Conservation (phyloP, 2,329 filamentous ascomycete genomes). For the Calcarisporium arbuscula region DNA sequence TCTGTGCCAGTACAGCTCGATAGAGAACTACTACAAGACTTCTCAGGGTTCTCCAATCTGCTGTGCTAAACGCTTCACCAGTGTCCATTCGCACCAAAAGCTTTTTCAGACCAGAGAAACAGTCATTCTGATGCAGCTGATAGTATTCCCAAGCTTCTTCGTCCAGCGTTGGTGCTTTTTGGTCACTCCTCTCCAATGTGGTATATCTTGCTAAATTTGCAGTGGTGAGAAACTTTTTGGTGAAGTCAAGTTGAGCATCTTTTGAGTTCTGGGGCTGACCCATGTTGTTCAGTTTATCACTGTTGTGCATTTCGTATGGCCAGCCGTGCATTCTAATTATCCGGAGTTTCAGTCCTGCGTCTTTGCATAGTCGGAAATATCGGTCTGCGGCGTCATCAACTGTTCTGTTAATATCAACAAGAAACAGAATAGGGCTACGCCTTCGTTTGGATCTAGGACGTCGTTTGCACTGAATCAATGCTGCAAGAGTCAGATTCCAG, state of each 20-base stretch:
- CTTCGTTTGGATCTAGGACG: slow-evolving; percentile 14
- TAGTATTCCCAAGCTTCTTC: slow-evolving; percentile 37
- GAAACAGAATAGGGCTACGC: slow-evolving; percentile 32
- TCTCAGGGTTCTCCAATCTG: slow-evolving; percentile 23
- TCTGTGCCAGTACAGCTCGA: slow-evolving; percentile 26
- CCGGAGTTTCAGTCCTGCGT: slow-evolving; percentile 24
- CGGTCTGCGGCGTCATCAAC: slow-evolving; percentile 38
- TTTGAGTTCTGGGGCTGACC: slow-evolving; percentile 1
- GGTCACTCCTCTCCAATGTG: slow-evolving; percentile 7
- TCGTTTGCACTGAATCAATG: slow-evolving; percentile 27
- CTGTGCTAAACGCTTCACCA: slow-evolving; percentile 17
- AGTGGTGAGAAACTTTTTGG: slow-evolving; percentile 26
- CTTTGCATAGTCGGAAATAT: slow-evolving; percentile 30
- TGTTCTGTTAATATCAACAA: slow-evolving; percentile 42
- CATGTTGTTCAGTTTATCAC: slow-evolving; percentile 19
- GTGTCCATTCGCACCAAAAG: slow-evolving; percentile 27
- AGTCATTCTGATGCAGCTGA: slow-evolving; percentile 20
- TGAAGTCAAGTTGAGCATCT: slow-evolving; percentile 22
- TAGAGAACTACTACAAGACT: slow-evolving; percentile 30
- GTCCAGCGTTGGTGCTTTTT: slow-evolving; percentile 33
- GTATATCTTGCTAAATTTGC: slow-evolving; percentile 16
- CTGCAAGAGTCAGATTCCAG: slow-evolving; percentile 36
- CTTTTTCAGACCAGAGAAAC: slow-evolving; percentile 27
- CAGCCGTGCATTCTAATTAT: slow-evolving; percentile 36
- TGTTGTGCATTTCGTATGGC: slow-evolving; percentile 29